Base-by-base conservation (phyloP, 2,329 filamentous ascomycete genomes). In the Coniochaeta sp. region DNA sequence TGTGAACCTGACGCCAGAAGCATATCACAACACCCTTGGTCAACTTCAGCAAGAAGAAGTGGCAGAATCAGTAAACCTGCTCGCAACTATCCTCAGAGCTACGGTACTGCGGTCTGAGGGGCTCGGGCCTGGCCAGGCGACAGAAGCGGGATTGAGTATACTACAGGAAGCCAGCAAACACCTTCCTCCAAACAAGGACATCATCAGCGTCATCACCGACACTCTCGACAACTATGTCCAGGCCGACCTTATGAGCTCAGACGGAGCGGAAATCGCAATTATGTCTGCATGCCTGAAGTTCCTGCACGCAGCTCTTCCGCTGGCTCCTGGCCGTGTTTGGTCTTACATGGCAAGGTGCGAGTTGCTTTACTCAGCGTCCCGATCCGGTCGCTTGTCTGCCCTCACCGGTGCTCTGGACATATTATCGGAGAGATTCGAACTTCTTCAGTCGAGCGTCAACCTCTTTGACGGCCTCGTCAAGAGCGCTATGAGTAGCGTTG, bases 241-340 rank as follows among this genome's bases (percentile, higher is more conserved):
- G 38, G 79, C 81, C 40, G 78, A 81, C 16, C 65, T 73, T 20
- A 66, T 68, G 13, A 73, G 78, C 32, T 76, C 80, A n/a, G 82
- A 84, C 35, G 80, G 82, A 10, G 70, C 85, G 38, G 80, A 83
- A 31, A 75, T 95, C 26, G 76, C 85, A 2, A 78, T 91, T 47
- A 66, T 85, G 52, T 73, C 75, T 10, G 82, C 87, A 22, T 95
- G 90, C 64, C 70, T 91, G 20, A 85, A 90, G 50, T 96, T 97
- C 61, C 72, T 95, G 32, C 80, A 87, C 58, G 82, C 86, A 3
- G 72, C 95, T 16, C 68, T 94, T 24, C 76, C 78, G 60, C 87
- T 79, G n/a, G 82, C 86, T 49, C 92, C 94, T 0, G 87, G 87
- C 52, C 79, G 91, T 54, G 84, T 96, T 6, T 97, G 94, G 91